Percentiles rank a stretch among this genome's conserved stretches.
These are phyloP conservation scores for Ogataea hybrid DNA, from an alignment of 1,139 yeast species.

Conservation along the genomic window DNA sequence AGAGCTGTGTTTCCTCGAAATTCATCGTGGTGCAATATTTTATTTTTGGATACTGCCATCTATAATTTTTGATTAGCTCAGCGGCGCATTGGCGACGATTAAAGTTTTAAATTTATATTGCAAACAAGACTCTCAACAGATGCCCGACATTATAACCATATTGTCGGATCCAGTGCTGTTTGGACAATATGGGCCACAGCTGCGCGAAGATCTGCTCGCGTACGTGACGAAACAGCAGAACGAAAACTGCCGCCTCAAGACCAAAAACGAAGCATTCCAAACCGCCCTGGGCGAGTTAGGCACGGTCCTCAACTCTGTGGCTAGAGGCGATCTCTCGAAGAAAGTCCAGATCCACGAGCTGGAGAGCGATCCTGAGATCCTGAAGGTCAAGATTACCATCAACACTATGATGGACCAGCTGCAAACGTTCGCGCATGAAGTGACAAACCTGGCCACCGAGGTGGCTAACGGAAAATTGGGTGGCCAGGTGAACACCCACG, in stretches of 20 bases:
- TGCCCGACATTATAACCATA: slow-evolving; percentile 16
- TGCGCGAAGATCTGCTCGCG: slow-evolving; percentile 20
- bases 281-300: slow-evolving; percentile 78
- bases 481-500: slow-evolving; percentile 72
- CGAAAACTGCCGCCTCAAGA: slow-evolving; percentile 34
- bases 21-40: slow-evolving; percentile 5
- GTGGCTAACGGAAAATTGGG: slow-evolving; percentile 89
- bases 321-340: slow-evolving; percentile 80
- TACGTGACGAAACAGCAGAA: slow-evolving; percentile 10
- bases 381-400: slow-evolving; percentile 75
- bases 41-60: slow-evolving; percentile 1
- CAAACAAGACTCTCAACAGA: background rate
- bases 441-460: slow-evolving; percentile 82
- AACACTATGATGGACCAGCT: slow-evolving; percentile 88
- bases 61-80: slow-evolving; percentile 4
- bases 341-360: slow-evolving; percentile 71
- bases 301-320: slow-evolving; percentile 78
- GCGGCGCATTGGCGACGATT: background rate
- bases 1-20: slow-evolving; percentile 35
- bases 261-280: slow-evolving; percentile 73
- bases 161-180: slow-evolving; percentile 22
- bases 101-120: background rate
- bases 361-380: slow-evolving; percentile 70
- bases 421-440: slow-evolving; percentile 79
- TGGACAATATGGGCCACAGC: slow-evolving; percentile 17